A percentile compares a stretch with the other conserved stretches of the same genome.
phyloP scores from a whole-genome alignment of 371 early-diverging fungal species.

The Blastocladiella emersonii region DNA sequence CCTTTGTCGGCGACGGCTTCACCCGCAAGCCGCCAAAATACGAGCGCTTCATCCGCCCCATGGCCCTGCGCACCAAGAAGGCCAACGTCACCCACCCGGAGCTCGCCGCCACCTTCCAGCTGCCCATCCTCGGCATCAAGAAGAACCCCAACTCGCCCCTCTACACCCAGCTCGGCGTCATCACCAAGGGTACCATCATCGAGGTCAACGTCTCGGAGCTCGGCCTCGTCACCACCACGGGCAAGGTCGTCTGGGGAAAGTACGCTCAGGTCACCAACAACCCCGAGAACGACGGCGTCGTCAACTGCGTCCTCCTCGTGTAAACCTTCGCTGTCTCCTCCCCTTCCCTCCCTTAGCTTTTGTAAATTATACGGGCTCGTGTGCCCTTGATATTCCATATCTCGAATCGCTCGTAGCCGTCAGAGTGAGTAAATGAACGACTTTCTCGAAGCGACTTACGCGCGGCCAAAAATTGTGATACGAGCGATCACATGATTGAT shows the following conservation, averaged over 20 bases:
- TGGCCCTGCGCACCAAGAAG: slow-evolving; percentile 97
- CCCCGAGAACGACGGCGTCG: slow-evolving; percentile 76
- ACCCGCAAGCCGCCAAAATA: slow-evolving; percentile 99
- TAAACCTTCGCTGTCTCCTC: no score
- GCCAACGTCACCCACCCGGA: slow-evolving; percentile 99
- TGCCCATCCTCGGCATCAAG: slow-evolving; percentile 98
- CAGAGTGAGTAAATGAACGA: no score
- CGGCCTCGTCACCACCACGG: slow-evolving; percentile 95
- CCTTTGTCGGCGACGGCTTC: slow-evolving; percentile 98
- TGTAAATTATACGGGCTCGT: no score
- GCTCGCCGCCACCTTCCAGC: slow-evolving; percentile 93
- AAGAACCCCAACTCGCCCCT: slow-evolving; percentile 98
- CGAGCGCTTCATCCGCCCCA: slow-evolving; percentile 99
- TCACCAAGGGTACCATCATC: slow-evolving; percentile 98
- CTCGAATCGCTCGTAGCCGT: no score
- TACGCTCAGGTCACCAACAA: slow-evolving; percentile 96
- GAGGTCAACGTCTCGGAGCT: slow-evolving; percentile 98
- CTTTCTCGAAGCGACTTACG: no score
- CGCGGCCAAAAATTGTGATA: no score
- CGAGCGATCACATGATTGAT: no score
- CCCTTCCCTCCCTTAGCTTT: no score
- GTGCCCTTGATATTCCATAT: no score
- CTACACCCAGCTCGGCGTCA: slow-evolving; percentile 97
- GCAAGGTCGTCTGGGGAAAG: slow-evolving; percentile 99
- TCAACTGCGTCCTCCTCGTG: slow-evolving; percentile 87